Evolutionary conservation across 495 filamentous ascomycete genomes (phyloP), one percentile per base, ranked within the genome.

Genomic region (Neurospora sp.): DNA sequence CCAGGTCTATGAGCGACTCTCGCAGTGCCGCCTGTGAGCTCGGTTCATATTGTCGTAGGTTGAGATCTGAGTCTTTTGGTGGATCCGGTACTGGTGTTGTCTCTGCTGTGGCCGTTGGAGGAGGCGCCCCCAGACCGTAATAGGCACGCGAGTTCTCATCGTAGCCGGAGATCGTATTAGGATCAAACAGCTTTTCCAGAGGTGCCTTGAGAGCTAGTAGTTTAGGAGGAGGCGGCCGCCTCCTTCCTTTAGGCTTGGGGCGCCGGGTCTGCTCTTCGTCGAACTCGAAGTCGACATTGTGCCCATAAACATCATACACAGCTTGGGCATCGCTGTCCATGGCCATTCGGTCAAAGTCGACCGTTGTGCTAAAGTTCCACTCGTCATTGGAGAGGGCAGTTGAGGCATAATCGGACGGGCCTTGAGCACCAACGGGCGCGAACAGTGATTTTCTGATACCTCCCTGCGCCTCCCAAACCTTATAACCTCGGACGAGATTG

Each of bases 321-420:
- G 86, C 82, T 73, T 86, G 82, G 12, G 83, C 78, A 75, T 82
- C 81, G 61, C 83, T 82, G 71, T 84, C 78, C 48, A 82, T 77
- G 42, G 88, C 83, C 70, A 86, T 81, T 72, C 89, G 86, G 76
- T 96, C 91, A 78, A 97, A 97, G 10, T 89, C 91, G 71, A 92
- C 90, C 0, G 93, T 96, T 1, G 92, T 94, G 77, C 92, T 94
- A 77, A 97, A 97, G 76, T 95, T 97, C 93, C 96, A 97, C 75
- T 95, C 92, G 73, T 94, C 91, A 44, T 87, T 84, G 20, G 71
- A 83, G 73, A 77, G 77, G 65, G 76, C 78, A 0, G 79, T 83
- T 69, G 82, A 80, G 40, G 74, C 76, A 16, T 80, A 78, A 71
- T 83, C 82, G 6, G 76, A 76, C 37, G 89, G 83, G 8, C 80